These are phyloP conservation scores for Curvularia sp. DNA, from an alignment of 2,329 filamentous ascomycete species.

Conservation along the genomic window DNA sequence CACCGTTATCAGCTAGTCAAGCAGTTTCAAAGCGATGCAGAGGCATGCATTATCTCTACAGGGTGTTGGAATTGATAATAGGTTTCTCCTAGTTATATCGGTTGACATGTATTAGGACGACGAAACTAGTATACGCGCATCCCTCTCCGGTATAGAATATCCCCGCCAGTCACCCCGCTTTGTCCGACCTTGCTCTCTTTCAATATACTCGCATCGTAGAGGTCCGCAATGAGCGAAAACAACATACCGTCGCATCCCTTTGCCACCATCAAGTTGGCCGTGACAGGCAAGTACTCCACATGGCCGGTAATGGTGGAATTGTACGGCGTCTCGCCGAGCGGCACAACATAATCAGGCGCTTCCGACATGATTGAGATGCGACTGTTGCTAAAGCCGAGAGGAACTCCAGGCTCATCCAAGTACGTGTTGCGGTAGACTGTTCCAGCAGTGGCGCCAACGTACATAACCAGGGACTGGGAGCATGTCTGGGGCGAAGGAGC, in stretches of 20 bases:
- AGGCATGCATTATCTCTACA: background rate
- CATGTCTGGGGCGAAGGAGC: constrained; percentile 54
- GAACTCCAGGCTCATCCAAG: constrained; percentile 52
- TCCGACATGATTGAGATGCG: constrained; percentile 60
- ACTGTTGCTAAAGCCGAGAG: constrained; percentile 58
- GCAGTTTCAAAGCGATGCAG: background rate
- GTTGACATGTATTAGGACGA: background rate
- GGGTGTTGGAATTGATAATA: background rate
- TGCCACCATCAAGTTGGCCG: constrained; percentile 64
- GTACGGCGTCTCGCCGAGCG: constrained; percentile 55
- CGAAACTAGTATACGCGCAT: background rate
- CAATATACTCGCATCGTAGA: constrained; percentile 60
- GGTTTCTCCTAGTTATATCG: background rate
- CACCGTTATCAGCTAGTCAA: background rate
- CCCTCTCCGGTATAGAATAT: constrained; percentile 47
- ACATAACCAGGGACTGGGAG: constrained; percentile 59
- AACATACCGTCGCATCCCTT: constrained; percentile 68
- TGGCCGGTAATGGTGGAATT: constrained; percentile 58
- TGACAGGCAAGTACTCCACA: constrained; percentile 63
- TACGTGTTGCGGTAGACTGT: constrained; percentile 58
- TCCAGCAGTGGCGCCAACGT: constrained; percentile 52
- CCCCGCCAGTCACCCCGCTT: constrained; percentile 51
- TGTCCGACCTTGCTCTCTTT: constrained; percentile 55
- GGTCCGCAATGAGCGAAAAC: constrained; percentile 60
- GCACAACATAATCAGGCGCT: constrained; percentile 57